These are phyloP conservation scores for Gossypium bickii DNA, from an alignment of 345 rosid genomes.

Conservation along the genomic window DNA sequence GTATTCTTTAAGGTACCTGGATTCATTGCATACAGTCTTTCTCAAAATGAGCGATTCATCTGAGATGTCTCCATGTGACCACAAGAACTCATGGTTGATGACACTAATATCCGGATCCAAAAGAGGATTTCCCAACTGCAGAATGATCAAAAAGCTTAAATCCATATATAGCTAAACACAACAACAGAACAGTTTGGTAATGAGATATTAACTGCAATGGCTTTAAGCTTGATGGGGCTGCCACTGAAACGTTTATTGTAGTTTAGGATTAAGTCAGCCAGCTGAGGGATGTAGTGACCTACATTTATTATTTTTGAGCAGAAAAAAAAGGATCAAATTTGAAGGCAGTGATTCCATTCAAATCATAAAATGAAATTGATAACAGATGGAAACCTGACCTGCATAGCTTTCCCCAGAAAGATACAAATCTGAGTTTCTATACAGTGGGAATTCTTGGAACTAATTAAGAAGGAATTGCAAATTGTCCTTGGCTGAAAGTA, in stretches of 20 bases:
- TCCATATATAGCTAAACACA: neutral
- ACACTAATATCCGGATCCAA: neutral
- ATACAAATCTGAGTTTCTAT: neutral
- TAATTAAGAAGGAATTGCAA: neutral
- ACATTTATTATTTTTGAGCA: neutral
- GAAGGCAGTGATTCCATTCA: too few species aligned
- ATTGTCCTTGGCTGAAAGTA: neutral
- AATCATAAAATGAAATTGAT: neutral
- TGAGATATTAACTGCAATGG: neutral
- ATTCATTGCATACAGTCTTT: neutral
- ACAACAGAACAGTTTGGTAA: neutral
- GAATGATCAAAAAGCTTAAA: neutral
- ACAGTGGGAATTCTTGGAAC: conserved; percentile 8
- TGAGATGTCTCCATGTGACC: conserved; percentile 4
- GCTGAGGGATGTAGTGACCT: conserved; percentile 9
- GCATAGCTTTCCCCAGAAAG: conserved; percentile 12
- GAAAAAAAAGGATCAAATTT: neutral
- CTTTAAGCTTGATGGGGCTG: conserved; percentile 6
- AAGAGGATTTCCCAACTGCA: conserved; percentile 5
- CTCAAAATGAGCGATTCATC: neutral
- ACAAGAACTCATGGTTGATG: neutral
- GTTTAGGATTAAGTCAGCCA: neutral
- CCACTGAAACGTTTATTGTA: conserved; percentile 6
- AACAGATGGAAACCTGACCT: neutral
- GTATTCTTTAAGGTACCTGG: neutral